A percentile compares a stretch with the other conserved stretches of the same genome.
Evolutionary conservation across 2,329 filamentous ascomycete species (phyloP).

Genomic region (Fusarium verticillioides): DNA sequence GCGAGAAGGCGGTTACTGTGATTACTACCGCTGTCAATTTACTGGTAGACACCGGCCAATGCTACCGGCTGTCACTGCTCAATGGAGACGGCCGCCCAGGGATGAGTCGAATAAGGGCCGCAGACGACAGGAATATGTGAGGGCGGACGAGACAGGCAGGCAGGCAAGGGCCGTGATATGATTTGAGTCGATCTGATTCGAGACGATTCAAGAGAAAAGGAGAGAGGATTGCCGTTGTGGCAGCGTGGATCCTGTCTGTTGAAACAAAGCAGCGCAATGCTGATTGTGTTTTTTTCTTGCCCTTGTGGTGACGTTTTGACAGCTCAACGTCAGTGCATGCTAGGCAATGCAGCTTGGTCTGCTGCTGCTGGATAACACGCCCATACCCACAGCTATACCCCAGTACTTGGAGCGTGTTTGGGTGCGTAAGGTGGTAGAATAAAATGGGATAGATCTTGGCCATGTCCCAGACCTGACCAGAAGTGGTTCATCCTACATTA

Average conservation of each 20-base stretch:
- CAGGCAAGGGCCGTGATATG: slow-evolving; percentile 26
- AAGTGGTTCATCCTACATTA: slow-evolving; percentile 50
- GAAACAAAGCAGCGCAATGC: slow-evolving; percentile 22
- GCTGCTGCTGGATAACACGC: slow-evolving; percentile 10
- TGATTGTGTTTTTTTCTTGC: background rate
- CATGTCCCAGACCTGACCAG: slow-evolving; percentile 42
- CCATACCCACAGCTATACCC: slow-evolving; percentile 7
- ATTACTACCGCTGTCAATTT: background rate
- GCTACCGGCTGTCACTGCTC: slow-evolving; percentile 4
- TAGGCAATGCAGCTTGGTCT: background rate
- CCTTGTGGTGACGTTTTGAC: slow-evolving; percentile 18
- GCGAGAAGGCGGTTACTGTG: background rate
- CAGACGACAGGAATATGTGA: slow-evolving; percentile 12
- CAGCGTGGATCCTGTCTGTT: slow-evolving; percentile 35
- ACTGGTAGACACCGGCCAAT: background rate
- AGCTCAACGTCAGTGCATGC: slow-evolving; percentile 20
- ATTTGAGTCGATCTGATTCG: slow-evolving; percentile 21
- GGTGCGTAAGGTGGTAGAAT: slow-evolving; percentile 31
- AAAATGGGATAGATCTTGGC: slow-evolving; percentile 46
- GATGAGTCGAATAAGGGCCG: slow-evolving; percentile 19
- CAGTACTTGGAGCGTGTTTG: slow-evolving; percentile 24
- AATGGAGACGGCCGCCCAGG: slow-evolving; percentile 16
- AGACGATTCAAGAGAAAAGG: slow-evolving; percentile 18
- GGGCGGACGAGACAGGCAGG: slow-evolving; percentile 17
- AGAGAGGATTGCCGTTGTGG: slow-evolving; percentile 29